Evolutionary conservation across 1,139 yeast genomes (phyloP), one percentile per base, ranked within the genome.

Genomic region (Yamadazyma siamensis): DNA sequence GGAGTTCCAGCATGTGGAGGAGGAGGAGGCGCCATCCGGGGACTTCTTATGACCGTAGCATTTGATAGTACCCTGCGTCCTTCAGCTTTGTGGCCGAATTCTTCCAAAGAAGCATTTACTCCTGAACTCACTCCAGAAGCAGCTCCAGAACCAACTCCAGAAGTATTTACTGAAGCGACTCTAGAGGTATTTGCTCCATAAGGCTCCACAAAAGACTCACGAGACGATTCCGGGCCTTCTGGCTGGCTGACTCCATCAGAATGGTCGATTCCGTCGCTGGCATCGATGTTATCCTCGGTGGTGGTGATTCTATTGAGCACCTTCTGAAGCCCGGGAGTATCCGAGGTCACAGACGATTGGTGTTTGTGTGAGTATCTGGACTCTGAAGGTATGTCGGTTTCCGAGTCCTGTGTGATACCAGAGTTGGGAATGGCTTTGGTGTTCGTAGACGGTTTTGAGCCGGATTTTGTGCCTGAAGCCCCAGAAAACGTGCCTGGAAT

Each of bases 221-320:
- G n/a, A n/a, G n/a, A n/a, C n/a, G n/a, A n/a, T n/a, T n/a, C n/a
- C n/a, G n/a, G n/a, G n/a, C n/a, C n/a, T n/a, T n/a, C n/a, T n/a
- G n/a, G n/a, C n/a, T n/a, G n/a, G n/a, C n/a, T n/a, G n/a, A n/a
- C n/a, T n/a, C n/a, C n/a, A n/a, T n/a, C n/a, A n/a, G n/a, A n/a
- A n/a, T n/a, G n/a, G n/a, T n/a, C n/a, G n/a, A n/a, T n/a, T n/a
- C n/a, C n/a, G n/a, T n/a, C n/a, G n/a, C 34, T 38, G 23, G 48
- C 53, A 36, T 59, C 66, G 23, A 59, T 56, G 36, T 60, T 60
- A 27, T 59, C 61, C 13, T 62, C 63, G 7, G 56, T 59, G 4
- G 69, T 63, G 16, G 56, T 54, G 20, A 63, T 61, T 32, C 52
- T 54, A 21, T 57, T 53, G 28, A 63, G 46, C 4, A 59, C 40